Evolutionary conservation across 2,329 filamentous ascomycete genomes (phyloP).

Genomic region (Alternaria tenuissima): DNA sequence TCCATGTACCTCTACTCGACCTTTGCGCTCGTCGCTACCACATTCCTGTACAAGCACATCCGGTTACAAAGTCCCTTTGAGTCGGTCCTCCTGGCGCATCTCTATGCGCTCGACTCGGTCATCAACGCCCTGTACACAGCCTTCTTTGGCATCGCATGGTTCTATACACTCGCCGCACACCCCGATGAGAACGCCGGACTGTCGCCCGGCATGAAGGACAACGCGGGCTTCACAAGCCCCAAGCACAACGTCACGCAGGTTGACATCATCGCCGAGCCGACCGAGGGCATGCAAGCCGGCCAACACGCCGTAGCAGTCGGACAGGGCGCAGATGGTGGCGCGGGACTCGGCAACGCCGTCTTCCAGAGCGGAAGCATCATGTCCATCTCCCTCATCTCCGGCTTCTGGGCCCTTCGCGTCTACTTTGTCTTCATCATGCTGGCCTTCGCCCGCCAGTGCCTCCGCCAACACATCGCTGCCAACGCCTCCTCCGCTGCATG

Average conservation of each 20-base stretch:
- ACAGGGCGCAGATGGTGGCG: slow-evolving; percentile 48
- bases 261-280: slow-evolving; percentile 61
- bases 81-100: slow-evolving; percentile 80
- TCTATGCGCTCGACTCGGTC: slow-evolving; percentile 83
- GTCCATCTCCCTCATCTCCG: slow-evolving; percentile 78
- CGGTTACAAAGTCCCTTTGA: slow-evolving; percentile 80
- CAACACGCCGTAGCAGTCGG: slow-evolving; percentile 63
- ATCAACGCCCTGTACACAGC: slow-evolving; percentile 84
- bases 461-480: slow-evolving; percentile 71
- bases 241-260: slow-evolving; percentile 68
- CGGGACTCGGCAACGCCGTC: slow-evolving; percentile 69
- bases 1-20: slow-evolving; percentile 93
- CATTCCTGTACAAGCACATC: slow-evolving; percentile 80
- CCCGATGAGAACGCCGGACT: slow-evolving; percentile 52
- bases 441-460: slow-evolving; percentile 78
- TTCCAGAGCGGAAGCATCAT: slow-evolving; percentile 72
- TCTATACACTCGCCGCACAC: slow-evolving; percentile 73
- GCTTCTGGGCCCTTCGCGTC: slow-evolving; percentile 76
- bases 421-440: slow-evolving; percentile 89
- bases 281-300: slow-evolving; percentile 55
- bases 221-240: slow-evolving; percentile 70
- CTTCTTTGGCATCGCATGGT: slow-evolving; percentile 86
- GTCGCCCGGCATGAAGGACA: slow-evolving; percentile 67
- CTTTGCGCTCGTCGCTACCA: slow-evolving; percentile 70
- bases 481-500: slow-evolving; percentile 56